phyloP scores from a whole-genome alignment of 306 rosid genomes.

The Carpinus fangiana region DNA sequence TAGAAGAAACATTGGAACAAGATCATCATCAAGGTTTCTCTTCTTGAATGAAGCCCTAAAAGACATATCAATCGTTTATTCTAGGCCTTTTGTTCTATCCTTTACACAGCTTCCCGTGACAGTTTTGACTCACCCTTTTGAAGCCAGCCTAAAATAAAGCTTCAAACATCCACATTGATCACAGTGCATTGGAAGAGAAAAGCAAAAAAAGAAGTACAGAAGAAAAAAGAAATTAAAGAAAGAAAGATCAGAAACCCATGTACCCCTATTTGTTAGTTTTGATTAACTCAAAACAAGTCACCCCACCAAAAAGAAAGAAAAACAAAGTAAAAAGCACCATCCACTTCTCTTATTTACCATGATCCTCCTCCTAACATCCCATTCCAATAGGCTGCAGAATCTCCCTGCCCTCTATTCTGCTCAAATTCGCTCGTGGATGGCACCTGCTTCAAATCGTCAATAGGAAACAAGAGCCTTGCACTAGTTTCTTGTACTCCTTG shows the following conservation, averaged over 20 bases:
- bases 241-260: slow-evolving; percentile 28
- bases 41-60: slow-evolving; percentile 15
- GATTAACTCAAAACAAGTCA: slow-evolving; percentile 44
- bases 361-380: slow-evolving; percentile 95
- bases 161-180: slow-evolving; percentile 48
- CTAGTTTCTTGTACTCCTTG: slow-evolving; percentile 57
- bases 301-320: slow-evolving; percentile 19
- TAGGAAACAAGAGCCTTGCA: slow-evolving; percentile 87
- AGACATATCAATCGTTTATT: neutral
- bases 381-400: slow-evolving; percentile 77
- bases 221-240: slow-evolving; percentile 23
- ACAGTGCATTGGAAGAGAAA: neutral
- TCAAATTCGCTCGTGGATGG: slow-evolving; percentile 51
- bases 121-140: slow-evolving; percentile 21
- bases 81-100: slow-evolving; percentile 17
- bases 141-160: slow-evolving; percentile 48
- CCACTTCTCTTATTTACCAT: slow-evolving; percentile 54
- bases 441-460: slow-evolving; percentile 69
- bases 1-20: slow-evolving; percentile 24
- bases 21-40: neutral
- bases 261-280: slow-evolving; percentile 63
- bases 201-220: slow-evolving; percentile 2
- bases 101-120: slow-evolving; percentile 12
- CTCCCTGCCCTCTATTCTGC: slow-evolving; percentile 56
- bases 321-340: slow-evolving; percentile 29